Conservation (phyloP, 345 rosid genomes). For the Bruguiera gymnorhiza region DNA sequence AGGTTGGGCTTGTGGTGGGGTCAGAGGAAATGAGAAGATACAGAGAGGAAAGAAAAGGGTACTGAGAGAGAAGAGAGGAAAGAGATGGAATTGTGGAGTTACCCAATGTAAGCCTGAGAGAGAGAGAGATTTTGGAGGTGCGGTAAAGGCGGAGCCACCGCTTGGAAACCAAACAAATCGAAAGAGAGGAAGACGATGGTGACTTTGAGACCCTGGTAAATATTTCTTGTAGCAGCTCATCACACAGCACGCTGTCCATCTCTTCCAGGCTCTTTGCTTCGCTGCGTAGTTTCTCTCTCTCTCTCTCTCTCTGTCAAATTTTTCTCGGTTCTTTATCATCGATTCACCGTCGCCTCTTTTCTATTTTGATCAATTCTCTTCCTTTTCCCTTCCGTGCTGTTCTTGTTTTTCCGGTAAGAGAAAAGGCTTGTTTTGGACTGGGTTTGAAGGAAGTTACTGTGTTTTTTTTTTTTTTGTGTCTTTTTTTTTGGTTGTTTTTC, state of each 20-base stretch:
- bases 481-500: neutral
- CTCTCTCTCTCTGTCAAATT: neutral
- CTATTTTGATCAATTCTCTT: too few species aligned
- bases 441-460: too few species aligned
- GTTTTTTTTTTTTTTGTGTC: too few species aligned
- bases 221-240: constrained; percentile 77
- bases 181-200: constrained; percentile 19
- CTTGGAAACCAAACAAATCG: constrained; percentile 72
- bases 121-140: constrained; percentile 58
- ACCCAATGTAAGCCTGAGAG: constrained; percentile 43
- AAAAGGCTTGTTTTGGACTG: too few species aligned
- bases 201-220: constrained; percentile 46
- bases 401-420: too few species aligned
- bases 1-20: constrained; percentile 9
- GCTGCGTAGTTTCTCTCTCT: neutral
- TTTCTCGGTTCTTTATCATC: neutral
- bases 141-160: constrained; percentile 89
- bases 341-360: neutral
- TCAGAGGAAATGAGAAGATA: constrained; percentile 34
- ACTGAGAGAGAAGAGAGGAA: constrained; percentile 46
- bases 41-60: constrained; percentile 62
- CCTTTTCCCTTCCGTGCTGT: too few species aligned
- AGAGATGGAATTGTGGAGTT: constrained; percentile 38
- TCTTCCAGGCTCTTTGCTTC: neutral
- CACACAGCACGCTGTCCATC: constrained; percentile 65